A percentile compares a stretch with the other conserved stretches of the same genome.
phyloP scores from a whole-genome alignment of 2,329 filamentous ascomycete genomes.

The Davidsoniella neocaledoniae region DNA sequence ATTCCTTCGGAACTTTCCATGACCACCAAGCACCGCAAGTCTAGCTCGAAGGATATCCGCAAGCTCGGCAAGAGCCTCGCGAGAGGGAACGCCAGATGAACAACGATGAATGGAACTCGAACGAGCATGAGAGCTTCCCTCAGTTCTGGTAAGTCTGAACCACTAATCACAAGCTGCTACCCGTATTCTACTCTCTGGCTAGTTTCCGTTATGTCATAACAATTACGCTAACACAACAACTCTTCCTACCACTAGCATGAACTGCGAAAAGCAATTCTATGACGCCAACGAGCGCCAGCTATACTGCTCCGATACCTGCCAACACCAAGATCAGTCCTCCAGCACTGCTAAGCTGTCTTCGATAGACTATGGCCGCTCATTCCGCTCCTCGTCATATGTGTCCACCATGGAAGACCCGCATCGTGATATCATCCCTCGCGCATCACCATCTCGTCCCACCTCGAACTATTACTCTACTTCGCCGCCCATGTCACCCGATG shows the following conservation, averaged over 20 bases:
- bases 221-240: neutral
- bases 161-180: neutral
- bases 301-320: slow-evolving; percentile 49
- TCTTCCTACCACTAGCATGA: slow-evolving; percentile 32
- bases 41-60: slow-evolving; percentile 24
- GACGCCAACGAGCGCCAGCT: slow-evolving; percentile 38
- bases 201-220: neutral
- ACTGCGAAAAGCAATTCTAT: slow-evolving; percentile 49
- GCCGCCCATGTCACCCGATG: slow-evolving; percentile 30
- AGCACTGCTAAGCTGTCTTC: slow-evolving; percentile 18
- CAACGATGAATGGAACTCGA: slow-evolving; percentile 34
- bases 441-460: slow-evolving; percentile 43
- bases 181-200: neutral
- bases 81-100: slow-evolving; percentile 29
- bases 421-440: slow-evolving; percentile 45
- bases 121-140: slow-evolving; percentile 42
- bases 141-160: slow-evolving; percentile 41
- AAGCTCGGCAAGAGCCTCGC: slow-evolving; percentile 34
- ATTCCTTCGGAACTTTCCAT: slow-evolving; percentile 32
- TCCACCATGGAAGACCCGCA: slow-evolving; percentile 26
- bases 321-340: slow-evolving; percentile 32
- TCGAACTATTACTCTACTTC: slow-evolving; percentile 35
- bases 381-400: slow-evolving; percentile 17
- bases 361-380: slow-evolving; percentile 16
- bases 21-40: slow-evolving; percentile 27